Percentiles rank a stretch among this genome's conserved stretches.
Evolutionary conservation across 257 asterid genomes (phyloP).

Genomic region (Henckelia pumila): DNA sequence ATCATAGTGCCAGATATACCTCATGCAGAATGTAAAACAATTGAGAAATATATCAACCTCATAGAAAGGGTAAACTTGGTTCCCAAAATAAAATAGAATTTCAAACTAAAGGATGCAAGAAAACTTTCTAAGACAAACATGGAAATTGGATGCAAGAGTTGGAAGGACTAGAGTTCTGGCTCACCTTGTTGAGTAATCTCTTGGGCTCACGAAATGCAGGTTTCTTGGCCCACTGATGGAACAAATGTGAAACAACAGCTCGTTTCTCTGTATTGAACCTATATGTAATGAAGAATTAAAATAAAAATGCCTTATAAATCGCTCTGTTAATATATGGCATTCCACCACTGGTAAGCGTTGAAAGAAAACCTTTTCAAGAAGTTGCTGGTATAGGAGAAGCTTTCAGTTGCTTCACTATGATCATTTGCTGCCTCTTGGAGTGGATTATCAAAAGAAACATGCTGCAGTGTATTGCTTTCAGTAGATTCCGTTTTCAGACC

Average conservation of each 20-base stretch:
- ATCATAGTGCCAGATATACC: constrained; percentile 4
- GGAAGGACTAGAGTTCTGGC: constrained; percentile 6
- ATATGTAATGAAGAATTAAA: constrained; percentile 21
- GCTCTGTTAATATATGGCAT: not conserved
- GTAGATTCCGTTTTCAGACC: constrained; percentile 34
- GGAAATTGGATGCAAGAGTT: constrained; percentile 12
- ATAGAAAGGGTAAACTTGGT: constrained; percentile 9
- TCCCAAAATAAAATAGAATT: constrained; percentile 17
- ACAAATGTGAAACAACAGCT: constrained; percentile 77
- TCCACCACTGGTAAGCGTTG: constrained; percentile 19
- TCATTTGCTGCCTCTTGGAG: constrained; percentile 44
- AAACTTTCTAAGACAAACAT: constrained; percentile 6
- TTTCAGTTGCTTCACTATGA: constrained; percentile 44
- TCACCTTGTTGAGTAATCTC: constrained; percentile 87
- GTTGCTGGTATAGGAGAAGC: constrained; percentile 39
- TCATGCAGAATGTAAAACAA: not conserved
- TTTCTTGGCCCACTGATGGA: constrained; percentile 94
- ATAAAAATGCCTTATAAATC: constrained; percentile 12
- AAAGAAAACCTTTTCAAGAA: constrained; percentile 73
- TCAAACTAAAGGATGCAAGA: constrained; percentile 16
- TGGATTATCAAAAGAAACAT: constrained; percentile 29
- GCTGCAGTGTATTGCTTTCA: constrained; percentile 30
- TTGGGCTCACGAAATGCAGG: constrained; percentile 93
- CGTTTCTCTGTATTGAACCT: constrained; percentile 76
- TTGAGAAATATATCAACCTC: not conserved